These are phyloP conservation scores for Quercus wislizeni DNA, from an alignment of 306 rosid species.

Conservation along the genomic window DNA sequence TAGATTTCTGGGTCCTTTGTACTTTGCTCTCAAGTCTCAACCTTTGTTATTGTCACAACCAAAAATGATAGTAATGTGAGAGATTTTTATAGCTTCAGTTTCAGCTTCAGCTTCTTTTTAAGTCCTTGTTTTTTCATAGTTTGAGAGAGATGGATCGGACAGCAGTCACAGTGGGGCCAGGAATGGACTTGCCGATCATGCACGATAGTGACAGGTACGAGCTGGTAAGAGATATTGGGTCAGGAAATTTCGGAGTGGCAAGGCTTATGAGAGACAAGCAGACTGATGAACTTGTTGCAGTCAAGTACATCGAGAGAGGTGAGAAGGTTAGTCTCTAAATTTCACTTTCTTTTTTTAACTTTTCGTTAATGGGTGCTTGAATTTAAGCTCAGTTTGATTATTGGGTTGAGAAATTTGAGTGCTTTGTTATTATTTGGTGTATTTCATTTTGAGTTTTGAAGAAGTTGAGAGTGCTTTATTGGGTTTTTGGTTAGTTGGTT, in stretches of 20 bases:
- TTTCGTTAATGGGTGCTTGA: not conserved
- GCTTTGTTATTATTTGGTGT: not conserved
- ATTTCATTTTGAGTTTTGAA: not conserved
- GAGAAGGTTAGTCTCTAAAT: constrained; percentile 67
- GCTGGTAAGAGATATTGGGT: constrained; percentile 81
- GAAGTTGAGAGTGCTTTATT: not conserved
- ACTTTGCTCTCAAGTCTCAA: not conserved
- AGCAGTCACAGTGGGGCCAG: constrained; percentile 58
- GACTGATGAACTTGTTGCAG: constrained; percentile 90
- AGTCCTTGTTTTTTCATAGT: constrained; percentile 10
- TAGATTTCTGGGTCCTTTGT: constrained; percentile 7
- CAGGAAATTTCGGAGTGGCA: constrained; percentile 92
- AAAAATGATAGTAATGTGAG: constrained; percentile 27
- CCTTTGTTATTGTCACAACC: not conserved
- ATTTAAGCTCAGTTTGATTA: not conserved
- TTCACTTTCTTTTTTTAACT: not conserved
- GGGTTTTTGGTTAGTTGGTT: not conserved
- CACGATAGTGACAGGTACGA: constrained; percentile 93
- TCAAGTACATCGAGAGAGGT: constrained; percentile 97
- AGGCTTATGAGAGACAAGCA: constrained; percentile 92
- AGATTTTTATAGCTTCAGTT: not conserved
- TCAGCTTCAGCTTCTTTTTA: constrained; percentile 12
- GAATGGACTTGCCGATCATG: constrained; percentile 91
- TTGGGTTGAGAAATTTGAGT: not conserved
- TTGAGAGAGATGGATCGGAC: constrained; percentile 51